Conservation (phyloP, 306 rosid species). For the Glycine tomentella region DNA sequence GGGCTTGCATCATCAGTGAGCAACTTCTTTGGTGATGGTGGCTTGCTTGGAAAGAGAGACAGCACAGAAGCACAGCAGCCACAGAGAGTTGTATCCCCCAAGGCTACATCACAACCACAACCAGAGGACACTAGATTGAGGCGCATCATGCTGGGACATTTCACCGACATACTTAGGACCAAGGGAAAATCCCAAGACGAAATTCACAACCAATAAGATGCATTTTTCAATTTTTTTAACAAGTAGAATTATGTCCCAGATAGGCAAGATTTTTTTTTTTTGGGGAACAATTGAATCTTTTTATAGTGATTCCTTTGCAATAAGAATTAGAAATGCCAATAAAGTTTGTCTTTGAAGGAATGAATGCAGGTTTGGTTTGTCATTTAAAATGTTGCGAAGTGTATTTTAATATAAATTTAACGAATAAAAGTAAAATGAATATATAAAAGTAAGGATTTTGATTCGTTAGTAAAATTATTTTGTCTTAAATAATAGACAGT, state of each 20-base stretch:
- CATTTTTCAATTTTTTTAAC: constrained; percentile 5
- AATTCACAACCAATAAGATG: constrained; percentile 20
- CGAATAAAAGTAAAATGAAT: too few relatives aligned
- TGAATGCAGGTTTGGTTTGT: too few relatives aligned
- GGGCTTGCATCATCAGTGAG: constrained; percentile 76
- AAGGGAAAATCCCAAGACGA: constrained; percentile 75
- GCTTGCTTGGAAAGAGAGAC: constrained; percentile 80
- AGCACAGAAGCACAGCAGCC: constrained; percentile 45
- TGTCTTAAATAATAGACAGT: too few relatives aligned
- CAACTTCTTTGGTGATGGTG: constrained; percentile 87
- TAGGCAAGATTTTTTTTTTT: neutral
- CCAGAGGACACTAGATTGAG: constrained; percentile 85
- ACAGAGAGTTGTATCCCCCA: constrained; percentile 59
- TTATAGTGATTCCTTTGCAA: neutral
- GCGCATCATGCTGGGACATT: constrained; percentile 92
- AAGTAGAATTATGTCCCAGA: neutral
- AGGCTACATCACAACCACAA: constrained; percentile 5
- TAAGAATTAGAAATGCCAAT: too few relatives aligned
- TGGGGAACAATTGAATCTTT: neutral
- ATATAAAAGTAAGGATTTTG: too few relatives aligned
- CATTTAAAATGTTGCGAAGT: too few relatives aligned
- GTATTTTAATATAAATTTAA: too few relatives aligned
- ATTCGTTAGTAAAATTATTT: too few relatives aligned
- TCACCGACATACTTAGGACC: constrained; percentile 80
- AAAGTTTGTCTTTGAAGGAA: too few relatives aligned